Conservation (phyloP, 1,139 yeast genomes). For the Meyerozyma smithsonii region DNA sequence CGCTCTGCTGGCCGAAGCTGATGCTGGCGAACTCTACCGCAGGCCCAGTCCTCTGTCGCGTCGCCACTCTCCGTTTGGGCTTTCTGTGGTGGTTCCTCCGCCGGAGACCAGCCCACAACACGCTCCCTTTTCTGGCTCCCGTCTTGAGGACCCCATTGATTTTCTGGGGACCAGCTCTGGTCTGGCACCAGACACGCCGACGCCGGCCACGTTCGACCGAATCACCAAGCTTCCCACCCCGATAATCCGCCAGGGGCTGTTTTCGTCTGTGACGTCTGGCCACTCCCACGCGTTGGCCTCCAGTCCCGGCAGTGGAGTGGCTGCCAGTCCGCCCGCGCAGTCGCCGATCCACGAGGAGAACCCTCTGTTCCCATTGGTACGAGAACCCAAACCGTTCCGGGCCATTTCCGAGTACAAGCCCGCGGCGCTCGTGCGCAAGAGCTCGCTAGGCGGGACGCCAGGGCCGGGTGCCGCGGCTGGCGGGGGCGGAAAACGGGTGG, state of each 20-base stretch:
- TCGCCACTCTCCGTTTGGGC: neutral
- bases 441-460: too few species aligned
- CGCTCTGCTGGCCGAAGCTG: neutral
- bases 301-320: neutral
- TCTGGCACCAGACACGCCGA: conserved; percentile 1
- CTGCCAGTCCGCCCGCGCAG: neutral
- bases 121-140: neutral
- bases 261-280: conserved; percentile 1
- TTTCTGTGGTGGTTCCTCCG: neutral
- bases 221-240: conserved; percentile 13
- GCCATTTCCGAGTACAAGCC: conserved; percentile 36
- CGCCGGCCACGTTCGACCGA: conserved; percentile 2
- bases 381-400: conserved; percentile 10
- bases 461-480: too few species aligned
- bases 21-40: neutral
- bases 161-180: neutral
- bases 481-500: conserved; percentile 7
- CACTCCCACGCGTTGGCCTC: neutral
- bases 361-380: neutral
- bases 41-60: neutral
- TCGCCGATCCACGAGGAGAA: neutral
- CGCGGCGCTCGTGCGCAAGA: conserved; percentile 16
- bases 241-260: conserved; percentile 9
- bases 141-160: neutral
- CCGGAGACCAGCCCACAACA: neutral